These are phyloP conservation scores for Chenopodium album DNA, from an alignment of 148 eudicot genomes.

Conservation along the genomic window DNA sequence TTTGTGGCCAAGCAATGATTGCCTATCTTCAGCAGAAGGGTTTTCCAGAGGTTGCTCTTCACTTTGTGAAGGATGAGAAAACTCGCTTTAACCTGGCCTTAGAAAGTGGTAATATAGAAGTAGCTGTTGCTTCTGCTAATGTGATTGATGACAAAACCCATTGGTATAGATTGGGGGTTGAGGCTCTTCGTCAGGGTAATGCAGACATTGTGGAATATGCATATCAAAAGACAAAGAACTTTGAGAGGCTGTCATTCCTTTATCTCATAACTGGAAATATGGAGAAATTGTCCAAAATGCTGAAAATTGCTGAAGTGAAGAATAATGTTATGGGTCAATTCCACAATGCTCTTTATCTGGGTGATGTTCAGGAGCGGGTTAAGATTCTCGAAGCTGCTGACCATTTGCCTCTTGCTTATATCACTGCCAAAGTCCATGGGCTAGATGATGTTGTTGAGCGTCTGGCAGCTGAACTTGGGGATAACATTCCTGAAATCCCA, in stretches of 20 bases:
- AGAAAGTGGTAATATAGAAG: conserved; percentile 70
- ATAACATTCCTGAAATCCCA: conserved; percentile 54
- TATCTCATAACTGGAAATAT: conserved; percentile 71
- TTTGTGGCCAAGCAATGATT: conserved; percentile 96
- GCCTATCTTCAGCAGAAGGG: conserved; percentile 98
- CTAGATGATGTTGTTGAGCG: conserved; percentile 49
- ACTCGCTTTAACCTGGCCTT: conserved; percentile 55
- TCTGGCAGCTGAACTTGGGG: conserved; percentile 60
- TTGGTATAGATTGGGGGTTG: conserved; percentile 78
- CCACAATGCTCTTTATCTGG: conserved; percentile 69
- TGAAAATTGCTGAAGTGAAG: conserved; percentile 59
- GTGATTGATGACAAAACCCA: conserved; percentile 69
- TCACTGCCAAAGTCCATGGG: conserved; percentile 63
- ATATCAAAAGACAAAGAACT: conserved; percentile 76
- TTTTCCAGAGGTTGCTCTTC: conserved; percentile 97
- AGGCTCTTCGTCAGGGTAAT: conserved; percentile 83
- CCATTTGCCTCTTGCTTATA: conserved; percentile 66
- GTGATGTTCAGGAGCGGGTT: conserved; percentile 68
- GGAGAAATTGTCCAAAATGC: conserved; percentile 58
- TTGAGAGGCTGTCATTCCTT: conserved; percentile 72
- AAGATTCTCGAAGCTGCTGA: conserved; percentile 65
- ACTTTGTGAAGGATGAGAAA: conserved; percentile 89
- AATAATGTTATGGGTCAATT: conserved; percentile 79
- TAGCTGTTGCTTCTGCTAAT: conserved; percentile 78
- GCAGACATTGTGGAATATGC: conserved; percentile 79